Evolutionary conservation across 441 rosid species (phyloP), one percentile per base, ranked within the genome.

Genomic region (Erodium trifolium): DNA sequence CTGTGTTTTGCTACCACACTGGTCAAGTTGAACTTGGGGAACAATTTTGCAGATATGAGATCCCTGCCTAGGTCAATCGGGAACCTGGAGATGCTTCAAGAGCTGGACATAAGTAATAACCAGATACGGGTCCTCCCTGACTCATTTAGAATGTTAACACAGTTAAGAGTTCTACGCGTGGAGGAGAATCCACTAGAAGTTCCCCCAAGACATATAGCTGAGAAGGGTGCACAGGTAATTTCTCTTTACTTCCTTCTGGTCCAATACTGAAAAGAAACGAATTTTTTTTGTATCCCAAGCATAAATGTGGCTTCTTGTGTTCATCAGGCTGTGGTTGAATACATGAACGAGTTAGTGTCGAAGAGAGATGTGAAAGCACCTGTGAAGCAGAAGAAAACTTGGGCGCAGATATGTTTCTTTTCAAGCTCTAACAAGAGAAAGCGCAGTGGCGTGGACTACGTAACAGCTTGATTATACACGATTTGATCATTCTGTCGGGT

Each of bases 101-200:
- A 90, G 84, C 70, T 94, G 47, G 93, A 94, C 77, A 90, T 94
- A 64, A 91, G 99, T 82, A 94, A 94, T 73, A 94, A 94, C 84
- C 97, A 94, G 81, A 94, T 94, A 77, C 88, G 85, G 11, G 73
- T 79, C 78, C 96, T 94, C 77, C 99, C 99, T 0, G 88, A 84
- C 72, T 87, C 99, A 17, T 91, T 94, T 71, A 79, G 89, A 86
- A 68, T 85, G 90, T 82, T 94, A 68, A 77, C 90, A 45, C 79
- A 73, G 6, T 75, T 94, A 45, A 79, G 88, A 31, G 83, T 90
- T 73, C 87, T 94, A 67, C 82, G 63, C 3, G 85, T 70, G 2
- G 83, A 94, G 55, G 86, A 90, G 80, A 91, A 87, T 67, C 99
- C 97, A 13, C 77, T 94, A 65, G 93, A 94, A 84, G 91, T 89